Base-by-base conservation (phyloP, 768 basidiomycete species). In the Kwoniella sp. region DNA sequence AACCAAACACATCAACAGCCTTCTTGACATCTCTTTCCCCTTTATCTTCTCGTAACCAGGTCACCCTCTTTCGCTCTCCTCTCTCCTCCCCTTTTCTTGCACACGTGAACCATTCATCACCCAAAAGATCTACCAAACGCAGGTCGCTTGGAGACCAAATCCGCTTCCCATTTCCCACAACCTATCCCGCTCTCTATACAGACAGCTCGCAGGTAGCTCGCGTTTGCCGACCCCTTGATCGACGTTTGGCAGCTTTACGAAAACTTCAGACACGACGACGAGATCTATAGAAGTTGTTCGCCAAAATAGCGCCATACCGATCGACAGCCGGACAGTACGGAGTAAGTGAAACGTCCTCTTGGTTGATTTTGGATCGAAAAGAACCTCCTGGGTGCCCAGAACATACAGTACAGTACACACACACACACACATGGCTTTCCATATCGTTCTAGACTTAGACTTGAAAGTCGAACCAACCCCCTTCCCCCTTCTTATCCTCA, bases 391-490 rank as follows among this genome's bases (percentile, higher is more conserved):
- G 13, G 33, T 33, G 33, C 33, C 40, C 40, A 9, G 40, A 44
- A 19, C 40, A 44, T 44, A 9, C 40, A 44, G n/a, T 44, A 10
- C 8, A 9, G 10, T 44, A 44, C 40, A 44, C 40, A 44, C 40
- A 44, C 40, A 44, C 40, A 44, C 40, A 44, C 40, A 44, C 40
- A 44, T 44, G 40, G 40, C 40, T 44, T 44, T 44, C 40, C 40
- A 44, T 44, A 10, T 19, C 40, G 17, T 44, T 19, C 17, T 19
- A 4, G 8, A 44, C 40, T 33, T 19, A 19, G 33, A 13, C 33
- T 33, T 44, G 40, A 44, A 19, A 33, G 33, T 33, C 40, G 40
- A 3, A 15, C 40, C 17, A 44, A 15, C 17, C 17, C 17, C 40
- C 3, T 44, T 19, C 40, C 17, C 17, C 40, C 17, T 6, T 19